A percentile compares a stretch with the other conserved stretches of the same genome.
phyloP scores from a whole-genome alignment of 345 rosid species.

The Durio zibethinus region DNA sequence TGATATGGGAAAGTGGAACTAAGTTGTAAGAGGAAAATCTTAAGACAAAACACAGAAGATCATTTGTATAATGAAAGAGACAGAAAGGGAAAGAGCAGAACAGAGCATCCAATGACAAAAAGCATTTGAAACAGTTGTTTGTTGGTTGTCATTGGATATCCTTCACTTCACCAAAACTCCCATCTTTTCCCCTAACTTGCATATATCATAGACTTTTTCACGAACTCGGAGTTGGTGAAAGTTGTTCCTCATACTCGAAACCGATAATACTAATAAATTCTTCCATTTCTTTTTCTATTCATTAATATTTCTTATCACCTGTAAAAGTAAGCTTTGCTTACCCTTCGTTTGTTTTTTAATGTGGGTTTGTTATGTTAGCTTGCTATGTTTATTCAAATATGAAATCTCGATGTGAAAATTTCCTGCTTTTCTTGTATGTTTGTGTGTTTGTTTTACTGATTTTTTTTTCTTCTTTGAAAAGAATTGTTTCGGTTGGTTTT shows the following conservation, averaged over 20 bases:
- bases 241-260: slow-evolving; percentile 37
- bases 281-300: slow-evolving; percentile 1
- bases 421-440: slow-evolving; percentile 4
- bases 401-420: not conserved
- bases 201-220: slow-evolving; percentile 22
- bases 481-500: not conserved
- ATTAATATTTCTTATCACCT: slow-evolving; percentile 9
- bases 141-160: slow-evolving; percentile 20
- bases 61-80: slow-evolving; percentile 25
- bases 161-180: slow-evolving; percentile 12
- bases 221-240: slow-evolving; percentile 27
- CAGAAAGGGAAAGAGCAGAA: not conserved
- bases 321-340: slow-evolving; percentile 37
- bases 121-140: not conserved
- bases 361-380: not conserved
- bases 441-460: not conserved
- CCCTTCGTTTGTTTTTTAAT: not conserved
- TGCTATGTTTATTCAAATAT: not conserved
- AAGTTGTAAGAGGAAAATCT: not conserved
- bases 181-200: no score
- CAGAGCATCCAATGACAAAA: slow-evolving; percentile 45
- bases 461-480: not conserved
- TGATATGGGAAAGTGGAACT: not conserved
- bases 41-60: slow-evolving; percentile 11
- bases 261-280: slow-evolving; percentile 29